Base-by-base conservation (phyloP, 805 yeast species). In the Myxozyma geophila region DNA sequence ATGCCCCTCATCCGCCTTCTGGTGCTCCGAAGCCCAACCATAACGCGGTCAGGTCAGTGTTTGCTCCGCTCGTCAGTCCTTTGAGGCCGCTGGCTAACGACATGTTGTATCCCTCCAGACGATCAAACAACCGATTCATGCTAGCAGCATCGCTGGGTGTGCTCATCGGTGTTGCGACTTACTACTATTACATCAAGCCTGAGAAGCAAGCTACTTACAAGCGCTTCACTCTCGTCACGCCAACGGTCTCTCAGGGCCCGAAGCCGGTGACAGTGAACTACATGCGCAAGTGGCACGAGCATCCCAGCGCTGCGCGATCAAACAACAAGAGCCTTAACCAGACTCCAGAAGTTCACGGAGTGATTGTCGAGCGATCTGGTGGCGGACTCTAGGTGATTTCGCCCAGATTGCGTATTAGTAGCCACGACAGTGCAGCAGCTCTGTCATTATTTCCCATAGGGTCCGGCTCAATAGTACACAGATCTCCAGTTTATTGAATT, bases 291-390 rank as follows among this genome's bases (percentile, higher is more conserved):
- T 63, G 46, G 56, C 35, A 23, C 13, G 64, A 60, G 39, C 57
- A 59, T 46, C 60, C 59, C 19, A 51, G 17, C 54, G 67, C 67
- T 28, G 33, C 59, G 41, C 35, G 40, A 5, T 64, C 67, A 21
- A 64, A 64, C 37, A 40, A 60, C 44, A 64, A 64, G 56, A 61
- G 67, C 10, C 46, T 54, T 37, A 64, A 64, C 35, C 44, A 40
- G 33, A 56, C 63, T n/a, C 61, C 39, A 7, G 56, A 51, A 17
- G 62, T 54, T 35, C 58, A 58, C n/a, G 65, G 60, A 4, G 65
- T 57, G 44, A 9, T 46, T 44, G 67, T 60, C 36, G 67, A 59
- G 48, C 60, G 67, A 37, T 60, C 67, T 13, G 67, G 67, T n/a
- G 67, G 67, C 23, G 67, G 67, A 1, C 28, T 63, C 52, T 63